These are phyloP conservation scores for Verticillium alfalfae DNA, from an alignment of 2,329 filamentous ascomycete genomes.

Conservation along the genomic window DNA sequence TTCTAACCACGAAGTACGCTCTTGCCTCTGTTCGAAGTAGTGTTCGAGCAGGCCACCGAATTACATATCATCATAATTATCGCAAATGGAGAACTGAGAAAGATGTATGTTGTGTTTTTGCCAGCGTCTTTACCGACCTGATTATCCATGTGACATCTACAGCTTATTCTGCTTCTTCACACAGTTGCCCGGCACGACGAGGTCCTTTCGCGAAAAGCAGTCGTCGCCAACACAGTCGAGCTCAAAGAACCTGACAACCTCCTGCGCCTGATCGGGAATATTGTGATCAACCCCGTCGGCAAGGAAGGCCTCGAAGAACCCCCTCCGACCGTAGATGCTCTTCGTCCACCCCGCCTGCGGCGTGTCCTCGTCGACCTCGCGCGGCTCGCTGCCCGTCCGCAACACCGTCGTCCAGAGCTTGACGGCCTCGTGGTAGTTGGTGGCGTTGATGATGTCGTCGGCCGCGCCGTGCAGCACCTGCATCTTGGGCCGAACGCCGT, in stretches of 20 bases:
- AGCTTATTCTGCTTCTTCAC: background rate
- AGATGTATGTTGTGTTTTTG: no score
- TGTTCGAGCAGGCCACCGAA: no score
- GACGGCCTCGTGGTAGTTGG: conserved; percentile 48
- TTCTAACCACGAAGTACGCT: no score
- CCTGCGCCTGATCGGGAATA: conserved; percentile 10
- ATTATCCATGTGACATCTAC: background rate
- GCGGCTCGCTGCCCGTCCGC: conserved; percentile 4
- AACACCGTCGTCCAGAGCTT: conserved; percentile 45
- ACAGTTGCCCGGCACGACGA: background rate
- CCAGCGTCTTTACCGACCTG: no score
- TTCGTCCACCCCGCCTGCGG: conserved; percentile 11
- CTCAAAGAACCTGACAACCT: conserved; percentile 14
- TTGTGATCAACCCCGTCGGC: conserved; percentile 10
- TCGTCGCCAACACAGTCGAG: conserved; percentile 8
- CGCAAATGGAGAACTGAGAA: background rate
- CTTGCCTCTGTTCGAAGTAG: no score
- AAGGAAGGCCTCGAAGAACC: conserved; percentile 12
- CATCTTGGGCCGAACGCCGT: conserved; percentile 46
- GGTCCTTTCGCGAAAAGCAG: conserved; percentile 12
- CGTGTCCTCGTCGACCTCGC: conserved; percentile 1
- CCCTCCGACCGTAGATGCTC: conserved; percentile 9
- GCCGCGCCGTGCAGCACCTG: conserved; percentile 51
- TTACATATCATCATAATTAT: background rate
- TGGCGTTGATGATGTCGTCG: conserved; percentile 44